Evolutionary conservation across 495 filamentous ascomycete genomes (phyloP).

Genomic region (Neurospora hispaniola): DNA sequence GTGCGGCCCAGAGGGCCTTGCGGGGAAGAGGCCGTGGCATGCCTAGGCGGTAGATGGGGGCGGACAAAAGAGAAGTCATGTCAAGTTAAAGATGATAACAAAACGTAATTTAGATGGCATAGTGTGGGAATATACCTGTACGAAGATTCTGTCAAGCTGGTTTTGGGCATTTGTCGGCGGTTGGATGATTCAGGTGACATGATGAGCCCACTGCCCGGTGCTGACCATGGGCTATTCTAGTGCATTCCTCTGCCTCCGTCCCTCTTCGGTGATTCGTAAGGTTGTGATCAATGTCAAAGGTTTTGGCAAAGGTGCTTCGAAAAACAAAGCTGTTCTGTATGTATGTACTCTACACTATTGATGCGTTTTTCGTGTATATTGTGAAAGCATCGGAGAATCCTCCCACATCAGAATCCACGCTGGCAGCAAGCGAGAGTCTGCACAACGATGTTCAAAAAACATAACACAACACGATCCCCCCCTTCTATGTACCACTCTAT

Average conservation of each 20-base stretch:
- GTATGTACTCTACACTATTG: neutral
- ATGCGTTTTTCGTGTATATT: neutral
- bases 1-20: conserved; percentile 84
- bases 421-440: neutral
- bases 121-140: neutral
- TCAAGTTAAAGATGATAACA: conserved; percentile 6
- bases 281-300: neutral
- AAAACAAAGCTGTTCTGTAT: neutral
- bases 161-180: neutral
- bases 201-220: neutral
- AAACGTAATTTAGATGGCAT: neutral
- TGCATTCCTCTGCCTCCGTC: neutral
- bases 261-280: neutral
- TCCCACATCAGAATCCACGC: neutral
- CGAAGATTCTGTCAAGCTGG: neutral
- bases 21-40: conserved; percentile 84
- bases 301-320: neutral
- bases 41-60: conserved; percentile 56
- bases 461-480: neutral
- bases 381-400: neutral
- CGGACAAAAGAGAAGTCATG: neutral
- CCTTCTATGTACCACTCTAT: neutral
- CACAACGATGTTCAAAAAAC: neutral
- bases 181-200: neutral
- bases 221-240: neutral